Conservation (phyloP, 2,329 filamentous ascomycete species). For the Paracorniculantispora psalliotae region DNA sequence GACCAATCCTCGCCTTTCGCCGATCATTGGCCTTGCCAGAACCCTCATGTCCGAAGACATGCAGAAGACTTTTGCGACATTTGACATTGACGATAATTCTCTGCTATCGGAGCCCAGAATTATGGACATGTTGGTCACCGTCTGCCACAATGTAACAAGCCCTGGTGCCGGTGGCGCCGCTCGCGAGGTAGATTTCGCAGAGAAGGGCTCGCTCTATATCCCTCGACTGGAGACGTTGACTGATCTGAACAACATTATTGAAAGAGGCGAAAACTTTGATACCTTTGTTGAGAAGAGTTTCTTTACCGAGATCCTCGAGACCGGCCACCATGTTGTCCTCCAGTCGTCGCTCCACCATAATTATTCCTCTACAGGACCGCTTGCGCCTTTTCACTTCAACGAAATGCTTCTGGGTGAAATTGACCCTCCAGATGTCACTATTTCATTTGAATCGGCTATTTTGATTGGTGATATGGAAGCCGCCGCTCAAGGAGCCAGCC, state of each 20-base stretch:
- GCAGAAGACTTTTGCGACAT: slow-evolving; percentile 35
- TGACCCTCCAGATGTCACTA: slow-evolving; percentile 31
- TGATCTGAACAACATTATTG: slow-evolving; percentile 41
- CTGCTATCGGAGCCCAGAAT: slow-evolving; percentile 16
- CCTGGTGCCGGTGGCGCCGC: slow-evolving; percentile 13
- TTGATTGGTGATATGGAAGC: slow-evolving; percentile 23
- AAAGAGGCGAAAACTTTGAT: slow-evolving; percentile 22
- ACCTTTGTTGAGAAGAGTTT: slow-evolving; percentile 20
- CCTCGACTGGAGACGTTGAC: slow-evolving; percentile 39
- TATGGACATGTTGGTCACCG: slow-evolving; percentile 21
- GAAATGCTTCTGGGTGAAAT: slow-evolving; percentile 16
- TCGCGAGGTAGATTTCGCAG: slow-evolving; percentile 41
- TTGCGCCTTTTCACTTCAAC: neutral
- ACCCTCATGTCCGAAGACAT: slow-evolving; percentile 46
- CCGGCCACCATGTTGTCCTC: neutral
- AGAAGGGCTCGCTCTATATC: slow-evolving; percentile 35
- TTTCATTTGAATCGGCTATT: slow-evolving; percentile 33
- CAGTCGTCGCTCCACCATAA: neutral
- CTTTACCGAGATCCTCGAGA: neutral
- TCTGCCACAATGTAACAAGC: slow-evolving; percentile 22
- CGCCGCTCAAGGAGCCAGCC: neutral
- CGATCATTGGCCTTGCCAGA: slow-evolving; percentile 42
- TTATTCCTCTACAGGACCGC: neutral
- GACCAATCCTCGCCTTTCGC: slow-evolving; percentile 31
- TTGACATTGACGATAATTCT: slow-evolving; percentile 34